Evolutionary conservation across 2,329 filamentous ascomycete species (phyloP), one percentile per base, ranked within the genome.

Genomic region (Teratosphaeria epicoccoides): DNA sequence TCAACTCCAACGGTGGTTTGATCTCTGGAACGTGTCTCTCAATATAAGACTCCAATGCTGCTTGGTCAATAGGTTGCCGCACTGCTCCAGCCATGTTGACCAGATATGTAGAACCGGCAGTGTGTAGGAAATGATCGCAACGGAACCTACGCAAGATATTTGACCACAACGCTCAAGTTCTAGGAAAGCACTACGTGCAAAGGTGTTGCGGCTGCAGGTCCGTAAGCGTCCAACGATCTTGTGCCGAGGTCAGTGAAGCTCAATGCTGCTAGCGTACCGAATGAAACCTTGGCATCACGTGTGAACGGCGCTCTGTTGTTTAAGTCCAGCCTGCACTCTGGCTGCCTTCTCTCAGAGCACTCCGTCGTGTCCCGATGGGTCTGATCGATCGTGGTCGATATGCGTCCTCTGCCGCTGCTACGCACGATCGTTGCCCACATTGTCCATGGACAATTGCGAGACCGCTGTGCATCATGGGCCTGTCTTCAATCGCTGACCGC

Each of bases 11-110:
- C 0, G 91, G 91, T 14, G 81, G 78, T 70, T 85, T 80, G 66
- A 97, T 88, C 63, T 84, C 78, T 1, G 88, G 87, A n/a, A 94
- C 87, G 71, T 89, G 78, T 56, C 79, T 71, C 51, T 78, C 72
- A 57, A 97, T 78, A 70, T 89, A 97, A 58, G 75, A 77, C 74
- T 91, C 86, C 54, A 98, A 75, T 14, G 87, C 80, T 63, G 77
- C 73, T 62, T 90, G 73, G 67, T 96, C 88, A 66, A 98, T 94
- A 46, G 87, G 87, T 67, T 97, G 91, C 66, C 93, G 83, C 53
- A 98, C 82, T 57, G 77, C 76, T 61, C 90, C 90, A 46, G 91
- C 90, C 91, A 96, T 83, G 46, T 6, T 49, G 49, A 40, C 17
- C 4, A n/a, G 45, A 14, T 10, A 23, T 14, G 22, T 3, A 9